Percentiles rank a stretch among this genome's conserved stretches.
Evolutionary conservation across 257 asterid species (phyloP).

Genomic region (Solanum pennellii): DNA sequence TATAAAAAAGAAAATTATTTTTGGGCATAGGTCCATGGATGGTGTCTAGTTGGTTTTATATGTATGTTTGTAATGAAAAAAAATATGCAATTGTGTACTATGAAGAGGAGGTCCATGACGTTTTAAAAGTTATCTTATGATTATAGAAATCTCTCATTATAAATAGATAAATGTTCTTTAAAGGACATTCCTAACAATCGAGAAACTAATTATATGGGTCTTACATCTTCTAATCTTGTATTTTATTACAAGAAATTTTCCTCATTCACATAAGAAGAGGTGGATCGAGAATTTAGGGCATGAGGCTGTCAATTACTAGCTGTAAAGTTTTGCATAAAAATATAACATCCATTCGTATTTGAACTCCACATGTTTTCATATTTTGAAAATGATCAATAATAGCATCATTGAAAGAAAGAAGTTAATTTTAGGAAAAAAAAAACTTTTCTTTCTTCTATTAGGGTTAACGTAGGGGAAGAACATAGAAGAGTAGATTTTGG

Average conservation of each 20-base stretch:
- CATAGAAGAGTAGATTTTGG: too few species aligned
- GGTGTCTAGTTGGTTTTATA: neutral
- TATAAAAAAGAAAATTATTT: neutral
- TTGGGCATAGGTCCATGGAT: neutral
- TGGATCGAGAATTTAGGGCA: neutral
- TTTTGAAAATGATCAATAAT: too few species aligned
- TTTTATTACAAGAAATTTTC: neutral
- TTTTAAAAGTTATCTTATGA: neutral
- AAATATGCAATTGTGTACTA: neutral
- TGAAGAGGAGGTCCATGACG: neutral
- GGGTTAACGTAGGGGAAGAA: too few species aligned
- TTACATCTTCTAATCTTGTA: neutral
- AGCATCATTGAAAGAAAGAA: too few species aligned
- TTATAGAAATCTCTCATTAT: neutral
- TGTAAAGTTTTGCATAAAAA: neutral
- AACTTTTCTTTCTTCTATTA: too few species aligned
- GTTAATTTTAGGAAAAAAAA: too few species aligned
- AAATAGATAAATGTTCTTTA: neutral
- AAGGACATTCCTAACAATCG: neutral
- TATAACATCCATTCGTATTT: neutral
- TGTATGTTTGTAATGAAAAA: neutral
- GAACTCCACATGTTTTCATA: neutral
- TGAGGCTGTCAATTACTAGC: too few species aligned
- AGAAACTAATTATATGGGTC: neutral
- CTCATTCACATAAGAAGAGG: neutral